A percentile compares a stretch with the other conserved stretches of the same genome.
These are phyloP conservation scores for Eryngium alpinum DNA, from an alignment of 140 eudicot species.

Conservation along the genomic window DNA sequence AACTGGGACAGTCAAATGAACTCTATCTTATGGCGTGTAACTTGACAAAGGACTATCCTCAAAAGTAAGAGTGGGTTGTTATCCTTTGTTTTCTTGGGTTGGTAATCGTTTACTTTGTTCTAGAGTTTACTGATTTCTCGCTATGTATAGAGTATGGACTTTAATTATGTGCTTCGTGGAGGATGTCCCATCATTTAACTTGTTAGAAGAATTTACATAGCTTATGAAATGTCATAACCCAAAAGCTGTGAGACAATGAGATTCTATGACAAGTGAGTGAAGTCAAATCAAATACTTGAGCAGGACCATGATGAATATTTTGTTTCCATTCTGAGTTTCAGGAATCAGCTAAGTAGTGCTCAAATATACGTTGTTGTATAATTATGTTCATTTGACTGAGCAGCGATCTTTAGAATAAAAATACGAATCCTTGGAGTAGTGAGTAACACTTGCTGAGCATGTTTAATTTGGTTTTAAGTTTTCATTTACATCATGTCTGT, in stretches of 20 bases:
- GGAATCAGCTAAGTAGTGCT: neutral
- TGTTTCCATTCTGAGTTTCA: too few relatives aligned
- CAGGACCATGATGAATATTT: too few relatives aligned
- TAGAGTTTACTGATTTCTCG: neutral
- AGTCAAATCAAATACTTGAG: too few relatives aligned
- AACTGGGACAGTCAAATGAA: slow-evolving; percentile 94
- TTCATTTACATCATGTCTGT: neutral
- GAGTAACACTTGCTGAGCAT: neutral
- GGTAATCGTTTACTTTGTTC: too few relatives aligned
- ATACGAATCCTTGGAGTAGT: neutral
- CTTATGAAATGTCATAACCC: neutral
- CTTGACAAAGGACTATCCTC: slow-evolving; percentile 93
- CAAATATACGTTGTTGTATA: neutral
- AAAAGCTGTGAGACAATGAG: too few relatives aligned
- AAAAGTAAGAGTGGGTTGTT: slow-evolving; percentile 52
- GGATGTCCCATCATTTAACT: neutral
- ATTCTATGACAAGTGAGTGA: neutral
- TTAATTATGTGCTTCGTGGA: neutral
- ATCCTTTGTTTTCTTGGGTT: neutral
- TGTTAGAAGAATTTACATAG: neutral
- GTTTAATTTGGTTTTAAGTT: neutral
- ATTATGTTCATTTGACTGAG: neutral
- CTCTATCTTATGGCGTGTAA: slow-evolving; percentile 96
- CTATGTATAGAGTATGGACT: too few relatives aligned
- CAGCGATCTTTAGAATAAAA: neutral